These are phyloP conservation scores for Borovskyia barvae DNA, from an alignment of 208 protist species.

Conservation along the genomic window DNA sequence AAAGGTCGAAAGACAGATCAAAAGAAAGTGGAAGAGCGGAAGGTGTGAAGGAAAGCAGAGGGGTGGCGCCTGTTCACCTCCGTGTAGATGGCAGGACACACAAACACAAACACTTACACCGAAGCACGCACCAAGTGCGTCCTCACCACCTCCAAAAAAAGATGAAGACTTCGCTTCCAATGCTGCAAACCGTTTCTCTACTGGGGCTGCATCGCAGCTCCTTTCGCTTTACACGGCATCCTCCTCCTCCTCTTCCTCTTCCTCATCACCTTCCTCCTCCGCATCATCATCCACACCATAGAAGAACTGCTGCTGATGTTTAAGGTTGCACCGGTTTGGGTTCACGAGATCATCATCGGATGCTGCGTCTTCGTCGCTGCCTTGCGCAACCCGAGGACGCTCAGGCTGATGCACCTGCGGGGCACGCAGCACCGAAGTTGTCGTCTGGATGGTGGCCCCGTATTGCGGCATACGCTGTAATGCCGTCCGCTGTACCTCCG, in stretches of 20 bases:
- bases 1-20: slow-evolving; percentile 7
- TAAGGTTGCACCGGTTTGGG: slow-evolving; percentile 75
- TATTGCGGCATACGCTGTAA: slow-evolving; percentile 57
- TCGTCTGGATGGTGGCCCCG: slow-evolving; percentile 39
- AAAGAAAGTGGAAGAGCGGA: neutral
- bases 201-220: neutral
- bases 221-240: slow-evolving; percentile 9
- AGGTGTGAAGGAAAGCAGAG: slow-evolving; percentile 6
- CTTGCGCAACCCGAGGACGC: neutral
- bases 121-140: no score
- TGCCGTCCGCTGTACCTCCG: slow-evolving; percentile 31
- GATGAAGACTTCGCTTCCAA: no score
- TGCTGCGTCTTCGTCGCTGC: slow-evolving; percentile 3
- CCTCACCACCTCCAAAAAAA: no score
- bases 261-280: slow-evolving; percentile 52
- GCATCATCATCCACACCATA: slow-evolving; percentile 53
- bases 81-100: no score
- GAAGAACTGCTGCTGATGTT: slow-evolving; percentile 75
- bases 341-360: slow-evolving; percentile 53
- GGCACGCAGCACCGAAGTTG: slow-evolving; percentile 43
- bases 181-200: neutral
- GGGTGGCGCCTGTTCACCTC: no score
- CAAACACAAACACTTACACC: no score
- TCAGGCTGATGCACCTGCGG: slow-evolving; percentile 11
- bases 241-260: slow-evolving; percentile 29